Evolutionary conservation across 2,329 filamentous ascomycete genomes (phyloP), one percentile per base, ranked within the genome.

Genomic region (Huntiella bhutanensis): DNA sequence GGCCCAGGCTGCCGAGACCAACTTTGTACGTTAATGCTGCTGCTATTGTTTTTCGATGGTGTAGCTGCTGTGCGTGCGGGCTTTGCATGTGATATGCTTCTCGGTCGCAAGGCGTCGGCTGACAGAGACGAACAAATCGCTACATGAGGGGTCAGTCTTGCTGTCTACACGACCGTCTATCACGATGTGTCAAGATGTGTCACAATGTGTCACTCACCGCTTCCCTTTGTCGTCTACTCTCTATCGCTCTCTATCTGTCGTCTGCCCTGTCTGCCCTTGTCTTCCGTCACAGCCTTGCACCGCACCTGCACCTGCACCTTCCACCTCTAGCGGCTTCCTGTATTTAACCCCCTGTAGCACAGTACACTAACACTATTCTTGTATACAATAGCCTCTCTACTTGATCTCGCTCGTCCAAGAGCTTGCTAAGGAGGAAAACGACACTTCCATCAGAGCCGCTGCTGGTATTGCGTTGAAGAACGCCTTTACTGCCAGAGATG

Each of bases 401-500:
- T 78, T 96, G 55, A 77, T 80, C 55, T 91, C 86, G 53, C 82
- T 98, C 60, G 88, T 91, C 55, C 81, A 84, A 66, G 85, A 93
- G 65, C 77, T 98, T 58, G 86, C 87, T 60, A 94, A 95, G 65
- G 88, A 96, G 59, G 73, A 75, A 55, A 79, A 82, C 54, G 72
- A 82, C 59, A 74, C 82, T 53, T 75, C 84, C 60, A 91, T 95
- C 60, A 82, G 91, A 71, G 82, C 84, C 55, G 88, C 91, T 55
- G 91, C 91, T 57, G 91, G 87, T 76, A 76, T 98, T 56, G 88
- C 91, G 55, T 71, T 98, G 59, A 98, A 98, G 69, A 98, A 98
- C 72, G 82, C 91, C 58, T 96, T 98, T 69, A 85, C 84, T 59
- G 83, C 87, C 58, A 82, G 91, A 70, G 91, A 98, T 64, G 80